Evolutionary conservation across 495 filamentous ascomycete species (phyloP).

Genomic region (Extremus antarcticus): DNA sequence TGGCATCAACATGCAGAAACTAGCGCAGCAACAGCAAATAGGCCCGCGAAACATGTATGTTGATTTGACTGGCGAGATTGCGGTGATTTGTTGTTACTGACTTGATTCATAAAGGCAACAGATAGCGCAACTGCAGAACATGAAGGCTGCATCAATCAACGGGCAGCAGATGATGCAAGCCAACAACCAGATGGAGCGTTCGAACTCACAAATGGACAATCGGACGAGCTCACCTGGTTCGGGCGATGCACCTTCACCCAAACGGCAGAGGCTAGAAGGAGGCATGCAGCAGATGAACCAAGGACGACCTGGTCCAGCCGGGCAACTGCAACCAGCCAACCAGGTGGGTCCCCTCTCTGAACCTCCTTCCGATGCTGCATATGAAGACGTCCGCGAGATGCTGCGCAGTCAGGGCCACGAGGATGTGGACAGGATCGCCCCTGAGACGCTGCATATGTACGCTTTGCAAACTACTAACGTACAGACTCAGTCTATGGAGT

Average conservation of each 20-base stretch:
- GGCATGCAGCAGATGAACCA: slow-evolving; percentile 69
- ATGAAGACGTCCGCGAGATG: slow-evolving; percentile 38
- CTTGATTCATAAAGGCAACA: slow-evolving; percentile 17
- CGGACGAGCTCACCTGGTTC: slow-evolving; percentile 66
- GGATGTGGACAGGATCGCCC: slow-evolving; percentile 59
- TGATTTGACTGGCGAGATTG: neutral
- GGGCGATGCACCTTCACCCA: slow-evolving; percentile 88
- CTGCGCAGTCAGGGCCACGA: slow-evolving; percentile 63
- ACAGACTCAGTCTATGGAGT: slow-evolving; percentile 72
- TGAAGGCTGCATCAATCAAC: slow-evolving; percentile 7
- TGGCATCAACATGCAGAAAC: slow-evolving; percentile 35
- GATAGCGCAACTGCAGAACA: slow-evolving; percentile 49
- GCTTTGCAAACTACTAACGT: slow-evolving; percentile 47
- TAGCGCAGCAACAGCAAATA: too few relatives aligned
- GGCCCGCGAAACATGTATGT: slow-evolving; percentile 56
- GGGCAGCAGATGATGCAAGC: slow-evolving; percentile 57
- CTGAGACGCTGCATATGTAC: slow-evolving; percentile 59
- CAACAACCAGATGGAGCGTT: slow-evolving; percentile 64
- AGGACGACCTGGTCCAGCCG: slow-evolving; percentile 27
- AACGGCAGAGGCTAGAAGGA: slow-evolving; percentile 78
- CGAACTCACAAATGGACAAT: slow-evolving; percentile 80
- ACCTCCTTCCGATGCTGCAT: slow-evolving; percentile 10
- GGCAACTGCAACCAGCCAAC: slow-evolving; percentile 27
- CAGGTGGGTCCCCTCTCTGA: slow-evolving; percentile 44
- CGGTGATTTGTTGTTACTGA: neutral